Base-by-base conservation (phyloP, 108 stramenopile genomes). In the Conticribra guillardii region DNA sequence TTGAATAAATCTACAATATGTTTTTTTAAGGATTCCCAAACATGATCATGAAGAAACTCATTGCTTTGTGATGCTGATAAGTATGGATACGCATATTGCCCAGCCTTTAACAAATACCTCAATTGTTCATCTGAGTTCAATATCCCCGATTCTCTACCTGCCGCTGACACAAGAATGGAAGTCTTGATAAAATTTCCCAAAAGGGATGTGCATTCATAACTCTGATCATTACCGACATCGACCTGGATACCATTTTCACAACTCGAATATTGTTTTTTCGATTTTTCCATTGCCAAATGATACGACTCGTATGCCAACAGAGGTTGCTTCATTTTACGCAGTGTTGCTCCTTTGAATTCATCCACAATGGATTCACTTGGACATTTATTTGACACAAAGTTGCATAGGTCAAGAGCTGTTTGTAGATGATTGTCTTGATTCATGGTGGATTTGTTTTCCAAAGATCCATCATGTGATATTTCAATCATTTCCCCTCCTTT, bases 111-210 rank as follows among this genome's bases (percentile, higher is more conserved):
- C 29, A 67, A 73, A 56, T 46, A 52, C 31, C 15, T 28, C 71
- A 73, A 55, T 45, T 73, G 66, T 26, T 58, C 37, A 7, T 33
- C 67, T 27, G n/a, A 32, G 45, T 18, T 30, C 33, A 31, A 21
- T 18, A 41, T 41, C n/a, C 71, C 65, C n/a, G 54, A 52, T 56
- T 73, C 71, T 33, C 71, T 67, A 22, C 64, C 71, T 16, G 71
- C 65, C 24, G 71, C 71, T 26, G 64, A 65, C 2, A 32, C 66
- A 22, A 73, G 64, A 31, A 73, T 67, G 2, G 66, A 52, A 8
- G 54, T 33, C 28, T 30, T 67, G 44, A 67, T 19, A 33, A 56
- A 47, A 30, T 49, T 30, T 8, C 29, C 37, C 33, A 57, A 22
- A 15, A 44, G 44, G 26, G 29, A 51, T 19, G 52, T 2, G 8